phyloP scores from a whole-genome alignment of 495 filamentous ascomycete species.

The Chaetomium cochliodes region DNA sequence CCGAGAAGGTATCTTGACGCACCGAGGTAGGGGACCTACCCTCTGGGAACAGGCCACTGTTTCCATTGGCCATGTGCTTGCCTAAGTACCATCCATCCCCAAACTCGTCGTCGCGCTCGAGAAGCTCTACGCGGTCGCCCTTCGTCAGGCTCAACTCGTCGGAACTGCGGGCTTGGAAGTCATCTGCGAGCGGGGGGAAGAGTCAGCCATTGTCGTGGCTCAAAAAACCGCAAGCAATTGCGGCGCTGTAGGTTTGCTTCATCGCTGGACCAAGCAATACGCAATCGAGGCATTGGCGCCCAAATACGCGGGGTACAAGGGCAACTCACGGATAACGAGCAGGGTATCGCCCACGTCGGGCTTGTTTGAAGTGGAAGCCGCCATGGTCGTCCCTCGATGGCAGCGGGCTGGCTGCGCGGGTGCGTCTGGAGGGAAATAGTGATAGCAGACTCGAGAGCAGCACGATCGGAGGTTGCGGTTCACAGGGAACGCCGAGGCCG shows the following conservation, averaged over 20 bases:
- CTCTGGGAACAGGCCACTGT: constrained; percentile 86
- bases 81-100: constrained; percentile 98
- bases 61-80: constrained; percentile 68
- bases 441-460: constrained; percentile 1
- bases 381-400: constrained; percentile 41
- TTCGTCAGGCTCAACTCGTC: constrained; percentile 89
- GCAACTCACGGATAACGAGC: constrained; percentile 72
- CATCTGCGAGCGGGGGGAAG: constrained; percentile 52
- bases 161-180: constrained; percentile 83
- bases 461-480: constrained; percentile 12
- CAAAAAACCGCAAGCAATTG: not conserved
- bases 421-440: constrained; percentile 21
- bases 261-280: not conserved
- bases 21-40: constrained; percentile 51
- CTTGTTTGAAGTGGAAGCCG: constrained; percentile 43
- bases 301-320: constrained; percentile 27
- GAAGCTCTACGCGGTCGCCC: constrained; percentile 84
- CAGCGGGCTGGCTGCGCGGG: constrained; percentile 26
- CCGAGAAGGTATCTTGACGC: not conserved
- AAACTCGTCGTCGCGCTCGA: constrained; percentile 96
- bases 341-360: constrained; percentile 68
- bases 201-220: constrained; percentile 25
- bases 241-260: not conserved
- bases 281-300: constrained; percentile 10
- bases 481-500: not conserved